Conservation (phyloP, 2,329 filamentous ascomycete genomes). For the Aspergillus carbonarius region DNA sequence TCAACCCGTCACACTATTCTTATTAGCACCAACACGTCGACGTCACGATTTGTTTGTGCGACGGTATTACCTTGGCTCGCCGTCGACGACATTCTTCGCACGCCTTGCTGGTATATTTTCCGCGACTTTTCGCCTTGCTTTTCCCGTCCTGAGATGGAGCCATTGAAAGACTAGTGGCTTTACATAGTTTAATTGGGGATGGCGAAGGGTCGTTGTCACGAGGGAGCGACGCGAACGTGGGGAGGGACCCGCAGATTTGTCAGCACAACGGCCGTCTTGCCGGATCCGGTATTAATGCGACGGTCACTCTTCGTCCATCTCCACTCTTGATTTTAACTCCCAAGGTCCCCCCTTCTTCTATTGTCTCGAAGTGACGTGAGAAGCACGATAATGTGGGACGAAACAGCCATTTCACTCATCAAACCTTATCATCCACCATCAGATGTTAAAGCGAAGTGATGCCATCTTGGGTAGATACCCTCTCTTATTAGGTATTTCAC, state of each 20-base stretch:
- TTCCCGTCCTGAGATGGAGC: background rate
- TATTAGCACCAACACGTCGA: background rate
- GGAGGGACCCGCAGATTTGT: background rate
- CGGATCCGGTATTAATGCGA: too few species aligned
- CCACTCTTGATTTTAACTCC: too few species aligned
- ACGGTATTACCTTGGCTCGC: slow-evolving; percentile 33
- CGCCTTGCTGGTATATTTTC: slow-evolving; percentile 32
- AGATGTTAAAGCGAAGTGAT: too few species aligned
- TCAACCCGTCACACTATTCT: slow-evolving; percentile 33
- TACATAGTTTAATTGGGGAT: background rate
- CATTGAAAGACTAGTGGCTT: background rate
- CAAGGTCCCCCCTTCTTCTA: too few species aligned
- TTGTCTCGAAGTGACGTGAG: too few species aligned
- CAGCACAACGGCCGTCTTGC: background rate
- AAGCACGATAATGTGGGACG: too few species aligned
- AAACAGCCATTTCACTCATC: too few species aligned
- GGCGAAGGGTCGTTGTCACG: background rate
- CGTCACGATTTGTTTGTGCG: background rate
- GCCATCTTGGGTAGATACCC: too few species aligned
- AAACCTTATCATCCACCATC: too few species aligned
- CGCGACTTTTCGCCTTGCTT: background rate
- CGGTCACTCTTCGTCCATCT: too few species aligned
- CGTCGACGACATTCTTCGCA: slow-evolving; percentile 41
- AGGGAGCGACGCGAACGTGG: too few species aligned
- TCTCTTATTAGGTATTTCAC: too few species aligned